Conservation (phyloP, 139 green algal genomes). For the Closterium sp. region DNA sequence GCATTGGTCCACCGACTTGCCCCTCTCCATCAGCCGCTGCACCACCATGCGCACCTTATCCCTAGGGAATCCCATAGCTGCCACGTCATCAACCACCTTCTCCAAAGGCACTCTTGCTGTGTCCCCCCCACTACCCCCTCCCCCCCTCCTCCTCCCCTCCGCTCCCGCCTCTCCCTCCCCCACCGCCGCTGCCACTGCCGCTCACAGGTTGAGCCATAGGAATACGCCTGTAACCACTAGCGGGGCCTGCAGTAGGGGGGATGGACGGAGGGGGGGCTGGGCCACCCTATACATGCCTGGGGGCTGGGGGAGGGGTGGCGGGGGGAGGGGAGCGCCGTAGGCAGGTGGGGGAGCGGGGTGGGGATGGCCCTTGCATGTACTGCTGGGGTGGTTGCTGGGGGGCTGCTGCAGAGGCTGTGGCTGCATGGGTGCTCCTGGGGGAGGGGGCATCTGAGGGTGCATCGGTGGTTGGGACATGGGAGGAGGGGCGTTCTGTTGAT, state of each 20-base stretch:
- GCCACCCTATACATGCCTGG: neutral
- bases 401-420: neutral
- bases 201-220: neutral
- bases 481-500: neutral
- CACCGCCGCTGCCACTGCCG: neutral
- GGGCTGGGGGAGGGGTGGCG: neutral
- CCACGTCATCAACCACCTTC: neutral
- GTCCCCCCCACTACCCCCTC: neutral
- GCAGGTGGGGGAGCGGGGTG: neutral
- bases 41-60: neutral
- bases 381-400: neutral
- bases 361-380: neutral
- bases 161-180: neutral
- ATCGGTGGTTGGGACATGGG: neutral
- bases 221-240: neutral
- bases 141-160: neutral
- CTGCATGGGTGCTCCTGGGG: neutral
- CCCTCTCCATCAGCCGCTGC: neutral
- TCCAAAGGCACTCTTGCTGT: neutral
- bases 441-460: neutral
- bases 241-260: neutral
- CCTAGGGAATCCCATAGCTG: neutral
- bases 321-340: neutral
- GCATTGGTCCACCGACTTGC: neutral
- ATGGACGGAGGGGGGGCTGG: neutral